Base-by-base conservation (phyloP, 257 asterid species). In the Solanum dulcamara region DNA sequence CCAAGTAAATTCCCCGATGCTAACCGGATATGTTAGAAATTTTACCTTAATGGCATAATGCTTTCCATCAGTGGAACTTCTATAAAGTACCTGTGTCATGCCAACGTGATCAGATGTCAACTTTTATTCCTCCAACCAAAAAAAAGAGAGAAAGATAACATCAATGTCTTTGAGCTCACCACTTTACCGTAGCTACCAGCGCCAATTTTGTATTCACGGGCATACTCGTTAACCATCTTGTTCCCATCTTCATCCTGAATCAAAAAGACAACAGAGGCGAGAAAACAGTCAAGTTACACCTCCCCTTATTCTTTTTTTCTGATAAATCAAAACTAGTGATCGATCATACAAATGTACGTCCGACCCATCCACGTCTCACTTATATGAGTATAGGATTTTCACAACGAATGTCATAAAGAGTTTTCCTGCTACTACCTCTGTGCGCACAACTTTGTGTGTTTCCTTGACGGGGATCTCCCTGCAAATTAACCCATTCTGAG, bases 171-270 rank as follows among this genome's bases (percentile, higher is more conserved):
- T 84, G 81, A 75, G 84, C 94, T 92, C 83, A 97, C 99, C 98
- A 97, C 99, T 95, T 97, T 97, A 11, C 99, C 99, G 1, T 97
- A 97, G 94, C 99, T 95, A 77, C 99, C 99, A 88, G 99, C 83
- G 86, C 99, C 99, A 87, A 97, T 97, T 93, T 91, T 95, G 75
- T 91, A 87, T 79, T 88, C 95, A 12, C 94, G 96, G 62, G 92
- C 94, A 85, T 95, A 97, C 85, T 93, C 98, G 84, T 97, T 97
- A 38, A 97, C 86, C 85, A 93, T 95, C 91, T 95, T 97, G 90
- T 91, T 90, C 85, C 98, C 99, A 83, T 90, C 87, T 60, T 94
- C 99, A 85, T 94, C 98, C 99, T 97, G 70, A 86, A 74, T 37
- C 72, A 44, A 51, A 77, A 79, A 28, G 60, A 28, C 64, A 79